Conservation (phyloP, 345 rosid species). For the Boechera retrofracta region DNA sequence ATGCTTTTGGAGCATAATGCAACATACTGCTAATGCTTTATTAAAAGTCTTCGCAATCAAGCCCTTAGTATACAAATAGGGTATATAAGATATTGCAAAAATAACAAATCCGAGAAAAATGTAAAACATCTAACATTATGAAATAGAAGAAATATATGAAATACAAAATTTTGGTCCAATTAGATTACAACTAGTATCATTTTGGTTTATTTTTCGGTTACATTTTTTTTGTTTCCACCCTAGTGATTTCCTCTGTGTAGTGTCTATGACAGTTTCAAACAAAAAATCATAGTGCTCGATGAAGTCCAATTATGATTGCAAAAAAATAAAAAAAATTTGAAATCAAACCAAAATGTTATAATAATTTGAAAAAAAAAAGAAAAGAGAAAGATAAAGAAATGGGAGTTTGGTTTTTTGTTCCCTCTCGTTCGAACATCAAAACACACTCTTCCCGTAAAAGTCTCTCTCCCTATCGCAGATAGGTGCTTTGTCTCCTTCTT, state of each 20-base stretch:
- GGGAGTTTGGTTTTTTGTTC: constrained; percentile 44
- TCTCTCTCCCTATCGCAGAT: constrained; percentile 43
- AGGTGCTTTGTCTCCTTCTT: constrained; percentile 47
- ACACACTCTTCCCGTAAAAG: constrained; percentile 47
- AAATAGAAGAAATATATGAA: too few species aligned
- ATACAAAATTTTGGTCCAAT: too few species aligned
- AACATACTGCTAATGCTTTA: too few species aligned
- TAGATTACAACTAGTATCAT: too few species aligned
- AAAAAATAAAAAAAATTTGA: background rate
- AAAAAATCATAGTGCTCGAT: background rate
- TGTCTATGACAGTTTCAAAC: constrained; percentile 10
- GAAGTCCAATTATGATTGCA: constrained; percentile 29
- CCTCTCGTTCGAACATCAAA: constrained; percentile 41
- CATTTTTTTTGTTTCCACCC: too few species aligned
- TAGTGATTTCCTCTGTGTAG: background rate
- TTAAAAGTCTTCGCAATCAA: too few species aligned
- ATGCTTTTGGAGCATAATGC: too few species aligned
- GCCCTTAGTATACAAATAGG: too few species aligned
- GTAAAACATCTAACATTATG: too few species aligned
- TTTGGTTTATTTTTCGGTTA: too few species aligned
- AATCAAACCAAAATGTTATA: background rate
- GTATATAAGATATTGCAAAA: too few species aligned
- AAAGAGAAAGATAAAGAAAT: background rate
- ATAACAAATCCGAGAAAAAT: too few species aligned
- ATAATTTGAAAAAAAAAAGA: constrained; percentile 6